Base-by-base conservation (phyloP, 2,329 filamentous ascomycete species). In the Amesomyces nigricolor region DNA sequence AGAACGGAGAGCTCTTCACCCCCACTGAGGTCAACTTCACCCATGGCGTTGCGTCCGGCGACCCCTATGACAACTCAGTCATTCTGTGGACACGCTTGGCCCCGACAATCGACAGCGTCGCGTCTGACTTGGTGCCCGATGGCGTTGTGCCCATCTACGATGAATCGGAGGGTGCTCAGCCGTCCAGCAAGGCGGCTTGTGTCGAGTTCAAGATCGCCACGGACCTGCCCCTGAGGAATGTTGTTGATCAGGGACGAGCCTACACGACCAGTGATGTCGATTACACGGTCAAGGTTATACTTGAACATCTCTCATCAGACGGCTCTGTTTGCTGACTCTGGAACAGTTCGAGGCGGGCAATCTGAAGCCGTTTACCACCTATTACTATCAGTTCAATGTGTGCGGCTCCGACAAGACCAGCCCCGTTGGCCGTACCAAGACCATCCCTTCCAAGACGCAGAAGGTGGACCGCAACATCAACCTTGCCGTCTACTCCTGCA, bases 181-280 rank as follows among this genome's bases (percentile, higher is more conserved):
- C 70, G 7, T 71, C 76, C 4, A 82, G 78, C 14, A 81, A 76
- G 56, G 74, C 86, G 0, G 76, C 89, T 32, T 90, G 87, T 62
- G 77, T 89, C 0, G 75, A 84, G 37, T 90, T 82, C 75, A 79
- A 78, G 55, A 78, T 89, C 16, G 75, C 76, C 13, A 70, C 71
- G 17, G 75, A 78, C 61, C 65, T 75, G 48, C 68, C 72, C n/a
- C 53, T 68, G n/a, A 57, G 64, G 1, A 52, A 57, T 2, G 71
- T 80, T 7, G 79, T 81, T 2, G 74, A 78, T 49, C 73, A 72
- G 1, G 87, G 87, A 5, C 78, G 71, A 37, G 84, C 78, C 1
- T 88, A 83, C 65, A 90, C 87, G 0, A 87, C 79, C 37, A 86
- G 81, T 1, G 87, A 90, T 65, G 81, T 90, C 47, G 87, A 91